These are phyloP conservation scores for Xylaria flabelliformis DNA, from an alignment of 495 filamentous ascomycete species.

Conservation along the genomic window DNA sequence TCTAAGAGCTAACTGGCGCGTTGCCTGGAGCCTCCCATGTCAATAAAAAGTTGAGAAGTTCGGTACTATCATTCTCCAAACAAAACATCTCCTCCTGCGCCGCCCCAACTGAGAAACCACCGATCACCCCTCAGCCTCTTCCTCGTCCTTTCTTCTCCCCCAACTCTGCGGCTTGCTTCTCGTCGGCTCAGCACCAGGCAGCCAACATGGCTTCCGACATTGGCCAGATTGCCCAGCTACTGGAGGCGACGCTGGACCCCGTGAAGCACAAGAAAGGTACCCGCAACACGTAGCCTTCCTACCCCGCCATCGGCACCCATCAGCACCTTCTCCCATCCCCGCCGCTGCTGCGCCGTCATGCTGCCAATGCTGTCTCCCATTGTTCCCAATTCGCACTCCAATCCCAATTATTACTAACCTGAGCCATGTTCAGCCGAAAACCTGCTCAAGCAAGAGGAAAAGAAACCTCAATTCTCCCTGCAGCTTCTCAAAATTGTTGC, in stretches of 20 bases:
- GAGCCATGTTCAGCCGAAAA: constrained; percentile 70
- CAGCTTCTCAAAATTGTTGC: constrained; percentile 87
- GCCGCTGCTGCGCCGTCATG: constrained; percentile 6
- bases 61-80: constrained; percentile 21
- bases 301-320: constrained; percentile 20
- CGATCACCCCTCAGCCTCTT: neutral
- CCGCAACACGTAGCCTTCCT: constrained; percentile 27
- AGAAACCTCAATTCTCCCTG: constrained; percentile 84
- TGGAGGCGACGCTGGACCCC: constrained; percentile 87
- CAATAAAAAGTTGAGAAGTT: constrained; percentile 28
- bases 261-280: constrained; percentile 85
- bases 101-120: constrained; percentile 8
- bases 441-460: constrained; percentile 74
- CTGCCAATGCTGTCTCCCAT: neutral
- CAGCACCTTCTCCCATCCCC: constrained; percentile 17
- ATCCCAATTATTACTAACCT: constrained; percentile 26
- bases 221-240: constrained; percentile 73
- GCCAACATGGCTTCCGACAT: constrained; percentile 77
- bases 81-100: constrained; percentile 8
- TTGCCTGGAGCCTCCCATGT: constrained; percentile 27
- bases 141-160: neutral
- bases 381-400: neutral
- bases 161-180: neutral
- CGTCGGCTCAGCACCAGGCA: constrained; percentile 13
- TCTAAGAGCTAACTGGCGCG: constrained; percentile 16